Base-by-base conservation (phyloP, 805 yeast species). In the Cyberlindnera veronae region DNA sequence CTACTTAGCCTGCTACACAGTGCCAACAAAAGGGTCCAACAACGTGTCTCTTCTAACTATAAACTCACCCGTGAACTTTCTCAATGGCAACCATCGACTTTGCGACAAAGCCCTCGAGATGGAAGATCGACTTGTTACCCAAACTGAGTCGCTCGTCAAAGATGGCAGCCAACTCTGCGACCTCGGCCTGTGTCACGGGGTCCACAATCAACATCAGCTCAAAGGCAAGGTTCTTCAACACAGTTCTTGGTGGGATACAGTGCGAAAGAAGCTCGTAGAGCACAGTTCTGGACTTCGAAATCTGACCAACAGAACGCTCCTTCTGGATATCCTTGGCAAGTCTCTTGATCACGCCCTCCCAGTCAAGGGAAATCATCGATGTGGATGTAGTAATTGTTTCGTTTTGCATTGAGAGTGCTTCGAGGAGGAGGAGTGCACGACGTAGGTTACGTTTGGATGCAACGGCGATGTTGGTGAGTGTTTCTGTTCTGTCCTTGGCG, bases 61-160 rank as follows among this genome's bases (percentile, higher is more conserved):
- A n/a, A n/a, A n/a, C n/a, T 31, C 27, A 24, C 7, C 28, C 32
- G n/a, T 42, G 37, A 27, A 36, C 31, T 19, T 52, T 64, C 52
- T 84, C 93, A 36, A 84, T 60, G 8, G 73, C 73, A 30, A 87
- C 84, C 97, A 93, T 91, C 2, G 80, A 77, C 57, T 77, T 82
- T 1, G 97, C 96, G 15, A 86, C 76, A 58, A 88, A 93, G 2
- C 98, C 99, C 66, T 93, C 99, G 39, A 93, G 65, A 64, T 93
- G 99, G 63, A 87, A 93, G 11, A 93, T 91, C 28, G 89, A 86
- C 62, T 93, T 93, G 44, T 76, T 76, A 3, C 98, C 99, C 43
- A 84, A 65, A 42, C 89, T 77, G 44, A 93, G 69, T 42, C 99
- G 74, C 54, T 93, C 96, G 57, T 93, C 99, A 53, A 77, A 82